Base-by-base conservation (phyloP, 2,329 filamentous ascomycete species). In the Pseudodiploospora longispora region DNA sequence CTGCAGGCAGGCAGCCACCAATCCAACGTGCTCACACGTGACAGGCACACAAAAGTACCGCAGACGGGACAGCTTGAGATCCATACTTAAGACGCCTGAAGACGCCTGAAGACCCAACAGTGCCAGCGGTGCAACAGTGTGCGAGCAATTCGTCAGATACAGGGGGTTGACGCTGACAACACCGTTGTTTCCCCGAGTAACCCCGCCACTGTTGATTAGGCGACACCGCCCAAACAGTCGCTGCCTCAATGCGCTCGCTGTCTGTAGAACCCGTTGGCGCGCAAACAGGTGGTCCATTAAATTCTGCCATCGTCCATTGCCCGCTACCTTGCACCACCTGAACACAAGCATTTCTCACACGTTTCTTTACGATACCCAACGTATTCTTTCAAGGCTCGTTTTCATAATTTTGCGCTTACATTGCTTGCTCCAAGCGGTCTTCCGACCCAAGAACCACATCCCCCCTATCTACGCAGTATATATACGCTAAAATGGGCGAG, bases 401-500 rank as follows among this genome's bases (percentile, higher is more conserved):
- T 35, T 46, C 37, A 27, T 30, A 37, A 30, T 29, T 40, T 42
- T 27, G 4, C 30, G 29, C 12, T n/a, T 33, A 6, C 34, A n/a
- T 41, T 27, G 19, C 31, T 27, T 5, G 27, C 9, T 40, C 31
- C 40, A n/a, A 36, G 35, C n/a, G 32, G 32, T 34, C 8, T 53
- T 50, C 52, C 42, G 28, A 31, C 33, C 44, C 42, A 47, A 44
- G 49, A 49, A 46, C 44, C 44, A 41, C 49, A 53, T 34, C 27
- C 3, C 27, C 12, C 10, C 30, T 34, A n/a, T 32, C 39, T 30
- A 30, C 42, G 29, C 12, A 41, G 30, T 30, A 43, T 10, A 46
- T 43, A 38, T 57, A 50, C 49, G 55, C 55, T 62, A 70, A 64
- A 49, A 71, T 71, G 68, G 68, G 68, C 60, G 68, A 71, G 63